These are phyloP conservation scores for Colletotrichum horii DNA, from an alignment of 2,329 filamentous ascomycete genomes.

Conservation along the genomic window DNA sequence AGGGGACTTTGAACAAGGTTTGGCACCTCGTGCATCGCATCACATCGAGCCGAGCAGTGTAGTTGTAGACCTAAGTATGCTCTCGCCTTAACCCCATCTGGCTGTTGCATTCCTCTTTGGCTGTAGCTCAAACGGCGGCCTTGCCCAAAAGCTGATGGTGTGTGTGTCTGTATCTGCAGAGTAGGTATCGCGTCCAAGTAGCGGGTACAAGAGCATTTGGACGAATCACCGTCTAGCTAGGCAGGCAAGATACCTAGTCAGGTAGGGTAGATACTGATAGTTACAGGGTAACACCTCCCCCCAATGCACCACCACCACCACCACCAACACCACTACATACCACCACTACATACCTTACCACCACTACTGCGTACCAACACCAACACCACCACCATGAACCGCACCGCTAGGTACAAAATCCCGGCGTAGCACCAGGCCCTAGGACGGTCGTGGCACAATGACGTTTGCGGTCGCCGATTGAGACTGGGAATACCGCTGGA, in stretches of 20 bases:
- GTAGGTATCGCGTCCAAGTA: not conserved
- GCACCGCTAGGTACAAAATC: not conserved
- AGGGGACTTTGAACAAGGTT: not conserved
- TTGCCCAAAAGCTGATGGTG: not conserved
- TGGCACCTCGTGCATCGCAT: not conserved
- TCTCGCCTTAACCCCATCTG: not conserved
- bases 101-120: not conserved
- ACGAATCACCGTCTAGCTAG: not conserved
- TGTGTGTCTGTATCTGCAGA: not conserved
- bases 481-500: constrained; percentile 3
- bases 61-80: not conserved
- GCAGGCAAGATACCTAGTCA: too few species aligned
- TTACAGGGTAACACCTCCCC: not conserved
- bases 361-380: not conserved
- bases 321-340: not conserved
- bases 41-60: not conserved
- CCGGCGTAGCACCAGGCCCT: not conserved
- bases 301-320: not conserved
- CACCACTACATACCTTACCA: too few species aligned
- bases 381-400: not conserved
- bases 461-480: constrained; percentile 14
- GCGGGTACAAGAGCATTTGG: not conserved
- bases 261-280: not conserved
- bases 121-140: not conserved
- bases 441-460: constrained; percentile 2